Evolutionary conservation across 1,284 basidiomycete genomes (phyloP).

Genomic region (Irpex sp.): DNA sequence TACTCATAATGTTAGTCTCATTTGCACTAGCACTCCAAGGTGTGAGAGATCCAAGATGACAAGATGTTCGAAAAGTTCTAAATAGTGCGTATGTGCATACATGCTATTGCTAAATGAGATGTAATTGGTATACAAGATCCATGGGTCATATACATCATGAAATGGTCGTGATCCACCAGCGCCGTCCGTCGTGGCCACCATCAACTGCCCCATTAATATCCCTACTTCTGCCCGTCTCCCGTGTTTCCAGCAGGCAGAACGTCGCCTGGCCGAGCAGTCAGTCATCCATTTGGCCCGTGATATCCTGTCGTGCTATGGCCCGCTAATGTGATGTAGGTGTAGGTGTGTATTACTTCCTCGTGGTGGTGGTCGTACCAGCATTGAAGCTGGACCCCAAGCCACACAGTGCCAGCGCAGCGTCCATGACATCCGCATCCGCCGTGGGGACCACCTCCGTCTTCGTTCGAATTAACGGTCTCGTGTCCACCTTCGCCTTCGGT

Average conservation of each 20-base stretch:
- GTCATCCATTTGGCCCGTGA: neutral
- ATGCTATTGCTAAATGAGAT: neutral
- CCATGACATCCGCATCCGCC: conserved; percentile 7
- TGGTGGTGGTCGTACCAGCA: neutral
- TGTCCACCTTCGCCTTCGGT: neutral
- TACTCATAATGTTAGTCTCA: neutral
- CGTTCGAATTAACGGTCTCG: neutral
- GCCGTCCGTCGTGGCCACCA: too few relatives aligned
- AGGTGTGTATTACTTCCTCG: neutral
- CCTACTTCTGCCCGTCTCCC: neutral
- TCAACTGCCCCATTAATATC: too few relatives aligned
- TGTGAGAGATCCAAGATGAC: too few relatives aligned
- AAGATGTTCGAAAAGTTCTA: neutral
- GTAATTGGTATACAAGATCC: conserved; percentile 1
- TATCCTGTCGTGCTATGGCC: neutral
- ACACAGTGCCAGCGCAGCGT: conserved; percentile 11
- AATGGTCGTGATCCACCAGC: neutral
- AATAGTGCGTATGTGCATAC: neutral
- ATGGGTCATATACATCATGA: neutral
- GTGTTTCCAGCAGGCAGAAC: neutral
- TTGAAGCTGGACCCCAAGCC: conserved; percentile 5
- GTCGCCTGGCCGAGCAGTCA: neutral
- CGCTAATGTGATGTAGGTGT: neutral
- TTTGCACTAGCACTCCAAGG: neutral
- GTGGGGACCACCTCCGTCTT: neutral